Base-by-base conservation (phyloP, 106 monocot species). In the Dactylorhiza incarnata region DNA sequence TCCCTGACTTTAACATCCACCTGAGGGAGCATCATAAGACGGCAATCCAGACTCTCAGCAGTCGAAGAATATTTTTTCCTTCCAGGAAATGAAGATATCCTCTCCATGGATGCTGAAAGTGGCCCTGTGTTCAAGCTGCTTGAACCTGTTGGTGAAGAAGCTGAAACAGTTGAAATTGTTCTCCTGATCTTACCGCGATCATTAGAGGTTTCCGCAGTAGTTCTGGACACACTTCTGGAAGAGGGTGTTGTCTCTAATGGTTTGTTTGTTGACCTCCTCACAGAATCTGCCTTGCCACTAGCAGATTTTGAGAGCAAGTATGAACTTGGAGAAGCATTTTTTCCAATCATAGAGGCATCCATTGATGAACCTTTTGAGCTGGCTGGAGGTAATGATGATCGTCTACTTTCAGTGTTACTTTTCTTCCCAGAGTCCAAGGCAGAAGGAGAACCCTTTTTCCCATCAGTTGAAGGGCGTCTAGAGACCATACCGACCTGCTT, bases 1-100 rank as follows among this genome's bases (percentile, higher is more conserved):
- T 99, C 94, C 9, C 89, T 85, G 23, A 89, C 84, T 78, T 89
- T 99, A 49, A 85, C 23, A 71, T 99, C 97, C 66, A 99, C 91
- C 74, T 91, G 89, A 13, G 97, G 97, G 7, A 94, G 89, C 93
- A 97, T 91, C 73, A 87, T 87, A 51, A 91, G 77, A 10, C 83
- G 88, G 72, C 86, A 85, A 83, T 91, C 90, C 44, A 79, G 77
- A 65, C 82, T 82, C 16, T 89, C 86, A 29, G 78, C 50, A 85
- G 89, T 78, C 11, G 89, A 83, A 25, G 67, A 56, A 49, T 71
- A 65, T 68, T 85, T 99, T 79, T 73, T 91, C 74, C 83, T 74
- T 22, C 78, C 73, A 13, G 79, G 72, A 56, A 86, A 48, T 43
- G 85, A 72, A 76, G 82, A 87, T 70, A 75, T 62, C 45, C 79